These are phyloP conservation scores for Pleurotus ostreatus DNA, from an alignment of 768 basidiomycete species.

Conservation along the genomic window DNA sequence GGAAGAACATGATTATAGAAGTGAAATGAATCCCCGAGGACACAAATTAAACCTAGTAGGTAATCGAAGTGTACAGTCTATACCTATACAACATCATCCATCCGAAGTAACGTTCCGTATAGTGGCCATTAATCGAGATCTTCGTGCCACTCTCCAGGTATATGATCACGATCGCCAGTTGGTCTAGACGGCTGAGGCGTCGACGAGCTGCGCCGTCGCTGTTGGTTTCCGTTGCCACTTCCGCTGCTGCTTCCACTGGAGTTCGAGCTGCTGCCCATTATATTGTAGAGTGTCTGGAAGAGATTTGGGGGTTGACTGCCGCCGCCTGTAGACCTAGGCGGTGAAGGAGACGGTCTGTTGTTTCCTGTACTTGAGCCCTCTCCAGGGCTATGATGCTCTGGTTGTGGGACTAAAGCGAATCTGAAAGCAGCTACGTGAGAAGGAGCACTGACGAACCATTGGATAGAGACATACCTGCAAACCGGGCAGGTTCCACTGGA, in stretches of 20 bases:
- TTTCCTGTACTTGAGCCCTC: constrained; percentile 9
- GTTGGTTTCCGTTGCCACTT: background rate
- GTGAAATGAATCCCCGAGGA: no score
- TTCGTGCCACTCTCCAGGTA: constrained; percentile 9
- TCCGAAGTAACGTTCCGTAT: background rate
- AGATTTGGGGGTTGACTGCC: background rate
- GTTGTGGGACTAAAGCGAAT: constrained; percentile 66
- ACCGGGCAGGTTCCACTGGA: constrained; percentile 96
- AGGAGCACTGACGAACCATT: background rate
- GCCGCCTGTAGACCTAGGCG: background rate
- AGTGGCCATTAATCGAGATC: background rate
- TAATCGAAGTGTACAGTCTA: no score
- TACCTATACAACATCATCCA: background rate
- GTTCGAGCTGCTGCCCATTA: background rate
- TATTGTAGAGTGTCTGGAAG: constrained; percentile 2
- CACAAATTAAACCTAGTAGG: no score
- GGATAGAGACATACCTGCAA: constrained; percentile 57
- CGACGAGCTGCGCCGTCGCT: background rate
- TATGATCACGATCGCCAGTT: background rate
- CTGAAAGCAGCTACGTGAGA: constrained; percentile 26
- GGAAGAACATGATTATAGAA: no score
- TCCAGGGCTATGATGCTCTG: constrained; percentile 36
- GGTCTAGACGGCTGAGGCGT: background rate
- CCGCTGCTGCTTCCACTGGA: background rate
- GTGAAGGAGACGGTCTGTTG: background rate